A percentile compares a stretch with the other conserved stretches of the same genome.
phyloP scores from a whole-genome alignment of 2,329 filamentous ascomycete genomes.

The Phialophora chinensis region DNA sequence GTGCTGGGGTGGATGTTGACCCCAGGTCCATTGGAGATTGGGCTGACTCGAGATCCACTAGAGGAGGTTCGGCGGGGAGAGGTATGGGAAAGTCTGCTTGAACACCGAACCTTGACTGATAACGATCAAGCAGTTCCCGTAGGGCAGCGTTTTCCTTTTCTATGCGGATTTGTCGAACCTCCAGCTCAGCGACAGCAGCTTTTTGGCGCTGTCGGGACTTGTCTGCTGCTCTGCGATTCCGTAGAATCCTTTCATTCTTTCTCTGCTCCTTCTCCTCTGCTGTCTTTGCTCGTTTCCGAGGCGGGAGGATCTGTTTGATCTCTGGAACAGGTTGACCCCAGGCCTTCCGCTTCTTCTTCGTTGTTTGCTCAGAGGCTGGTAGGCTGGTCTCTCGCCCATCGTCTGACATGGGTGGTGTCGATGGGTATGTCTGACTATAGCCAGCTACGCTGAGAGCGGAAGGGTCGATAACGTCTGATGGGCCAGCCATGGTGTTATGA shows the following conservation, averaged over 20 bases:
- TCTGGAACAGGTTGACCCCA: conserved; percentile 98
- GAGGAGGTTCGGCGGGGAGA: conserved; percentile 21
- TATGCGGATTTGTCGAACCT: conserved; percentile 66
- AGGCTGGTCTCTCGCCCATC: conserved; percentile 27
- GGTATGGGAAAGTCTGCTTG: conserved; percentile 34
- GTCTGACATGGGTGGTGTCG: conserved; percentile 34
- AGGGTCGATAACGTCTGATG: conserved; percentile 31
- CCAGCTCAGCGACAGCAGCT: conserved; percentile 82
- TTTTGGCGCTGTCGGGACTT: conserved; percentile 95
- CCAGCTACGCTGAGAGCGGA: conserved; percentile 25
- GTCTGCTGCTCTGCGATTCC: conserved; percentile 94
- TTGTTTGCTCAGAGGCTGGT: conserved; percentile 27
- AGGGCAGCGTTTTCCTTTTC: conserved; percentile 76
- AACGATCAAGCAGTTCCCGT: conserved; percentile 65
- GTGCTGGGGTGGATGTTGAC: conserved; percentile 42
- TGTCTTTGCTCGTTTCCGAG: conserved; percentile 91
- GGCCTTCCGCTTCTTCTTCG: conserved; percentile 88
- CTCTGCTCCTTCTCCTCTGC: conserved; percentile 99
- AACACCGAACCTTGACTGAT: conserved; percentile 55
- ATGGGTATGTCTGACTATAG: conserved; percentile 34
- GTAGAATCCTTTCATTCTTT: conserved; percentile 93
- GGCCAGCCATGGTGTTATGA: conserved; percentile 28
- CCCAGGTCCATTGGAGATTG: conserved; percentile 41
- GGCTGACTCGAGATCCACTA: conserved; percentile 36
- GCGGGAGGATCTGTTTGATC: conserved; percentile 67